phyloP scores from a whole-genome alignment of 2,329 filamentous ascomycete genomes.

The Incumbomyces lentus region DNA sequence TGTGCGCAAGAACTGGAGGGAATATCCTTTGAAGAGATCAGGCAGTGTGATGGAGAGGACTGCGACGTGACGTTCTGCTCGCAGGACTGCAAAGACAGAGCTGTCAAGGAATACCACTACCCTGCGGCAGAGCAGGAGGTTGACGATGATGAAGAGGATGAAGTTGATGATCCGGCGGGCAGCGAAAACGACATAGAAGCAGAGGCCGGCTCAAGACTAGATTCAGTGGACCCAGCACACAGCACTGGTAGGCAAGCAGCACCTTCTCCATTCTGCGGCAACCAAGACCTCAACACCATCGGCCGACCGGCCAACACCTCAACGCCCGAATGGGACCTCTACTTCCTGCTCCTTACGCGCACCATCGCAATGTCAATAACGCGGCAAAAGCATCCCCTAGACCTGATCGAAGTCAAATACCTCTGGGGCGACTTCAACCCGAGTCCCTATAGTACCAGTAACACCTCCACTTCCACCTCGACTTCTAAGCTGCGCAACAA shows the following conservation, averaged over 20 bases:
- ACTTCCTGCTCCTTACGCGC: slow-evolving; percentile 49
- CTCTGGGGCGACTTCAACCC: slow-evolving; percentile 53
- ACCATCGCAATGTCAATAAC: slow-evolving; percentile 52
- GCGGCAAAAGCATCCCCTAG: slow-evolving; percentile 47
- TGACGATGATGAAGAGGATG: slow-evolving; percentile 7
- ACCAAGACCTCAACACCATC: slow-evolving; percentile 45
- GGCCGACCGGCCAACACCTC: slow-evolving; percentile 45
- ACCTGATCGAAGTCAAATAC: slow-evolving; percentile 51
- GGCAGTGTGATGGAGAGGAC: slow-evolving; percentile 32
- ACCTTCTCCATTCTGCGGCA: slow-evolving; percentile 27
- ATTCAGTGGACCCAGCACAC: not conserved
- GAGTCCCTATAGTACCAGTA: slow-evolving; percentile 5
- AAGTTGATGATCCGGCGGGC: not conserved
- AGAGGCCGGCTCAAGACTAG: not conserved
- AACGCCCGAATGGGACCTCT: slow-evolving; percentile 50
- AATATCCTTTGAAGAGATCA: slow-evolving; percentile 38
- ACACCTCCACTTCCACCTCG: slow-evolving; percentile 20
- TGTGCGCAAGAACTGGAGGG: slow-evolving; percentile 65
- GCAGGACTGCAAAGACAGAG: slow-evolving; percentile 44
- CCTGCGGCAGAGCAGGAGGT: slow-evolving; percentile 10
- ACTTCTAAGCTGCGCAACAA: slow-evolving; percentile 23
- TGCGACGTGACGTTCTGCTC: slow-evolving; percentile 53
- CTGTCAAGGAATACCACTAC: slow-evolving; percentile 45
- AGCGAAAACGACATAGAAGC: not conserved
- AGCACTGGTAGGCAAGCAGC: slow-evolving; percentile 1